Percentiles rank a stretch among this genome's conserved stretches.
Conservation (phyloP, 805 yeast species). For the Starmerella sp. region DNA sequence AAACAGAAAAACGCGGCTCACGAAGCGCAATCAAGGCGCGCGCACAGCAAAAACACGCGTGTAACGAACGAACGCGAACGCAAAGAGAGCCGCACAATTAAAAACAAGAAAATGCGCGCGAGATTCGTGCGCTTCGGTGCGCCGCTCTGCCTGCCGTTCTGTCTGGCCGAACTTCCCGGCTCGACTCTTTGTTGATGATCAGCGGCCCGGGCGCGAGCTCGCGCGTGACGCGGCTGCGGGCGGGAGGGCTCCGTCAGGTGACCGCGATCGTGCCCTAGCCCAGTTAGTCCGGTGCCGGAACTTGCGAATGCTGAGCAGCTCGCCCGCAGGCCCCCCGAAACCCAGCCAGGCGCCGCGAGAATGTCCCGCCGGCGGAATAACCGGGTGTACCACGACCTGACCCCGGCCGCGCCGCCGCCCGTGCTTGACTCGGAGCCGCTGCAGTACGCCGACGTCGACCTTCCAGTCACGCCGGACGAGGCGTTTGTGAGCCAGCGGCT, state of each 20-base stretch:
- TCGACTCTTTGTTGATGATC: neutral
- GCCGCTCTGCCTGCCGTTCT: no score
- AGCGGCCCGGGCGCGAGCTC: neutral
- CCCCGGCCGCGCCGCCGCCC: neutral
- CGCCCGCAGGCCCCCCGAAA: neutral
- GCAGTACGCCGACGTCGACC: neutral
- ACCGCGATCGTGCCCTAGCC: neutral
- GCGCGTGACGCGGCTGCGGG: neutral
- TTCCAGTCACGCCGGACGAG: slow-evolving; percentile 8
- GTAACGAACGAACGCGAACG: no score
- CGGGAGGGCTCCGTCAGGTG: neutral
- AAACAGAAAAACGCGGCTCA: no score
- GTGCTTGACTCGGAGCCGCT: neutral
- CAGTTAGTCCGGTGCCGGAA: neutral
- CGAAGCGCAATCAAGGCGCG: no score
- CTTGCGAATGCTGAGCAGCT: neutral
- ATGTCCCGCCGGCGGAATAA: slow-evolving; percentile 7
- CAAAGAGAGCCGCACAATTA: no score
- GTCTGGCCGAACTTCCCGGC: no score
- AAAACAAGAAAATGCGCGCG: neutral
- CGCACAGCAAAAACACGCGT: no score
- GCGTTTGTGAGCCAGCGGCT: slow-evolving; percentile 7
- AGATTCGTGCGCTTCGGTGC: neutral
- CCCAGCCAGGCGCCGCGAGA: neutral
- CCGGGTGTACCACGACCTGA: slow-evolving; percentile 20